A percentile compares a stretch with the other conserved stretches of the same genome.
These are phyloP conservation scores for Primulina eburnea DNA, from an alignment of 257 asterid genomes.

Conservation along the genomic window DNA sequence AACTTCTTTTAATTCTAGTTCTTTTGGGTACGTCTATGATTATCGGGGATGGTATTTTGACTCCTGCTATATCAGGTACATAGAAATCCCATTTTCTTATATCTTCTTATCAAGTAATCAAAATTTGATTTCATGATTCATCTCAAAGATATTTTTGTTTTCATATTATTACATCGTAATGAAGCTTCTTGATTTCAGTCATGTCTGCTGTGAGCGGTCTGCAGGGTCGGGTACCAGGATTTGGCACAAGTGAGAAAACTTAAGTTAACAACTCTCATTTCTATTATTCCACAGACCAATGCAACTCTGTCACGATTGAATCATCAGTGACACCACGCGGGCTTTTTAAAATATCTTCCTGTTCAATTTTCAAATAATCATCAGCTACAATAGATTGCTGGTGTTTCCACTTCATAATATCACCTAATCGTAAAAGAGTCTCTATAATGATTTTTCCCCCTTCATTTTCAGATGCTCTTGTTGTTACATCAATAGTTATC, in stretches of 20 bases:
- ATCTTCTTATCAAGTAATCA: background rate
- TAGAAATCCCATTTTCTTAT: slow-evolving; percentile 6
- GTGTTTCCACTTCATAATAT: slow-evolving; percentile 2
- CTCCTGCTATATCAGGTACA: slow-evolving; percentile 95
- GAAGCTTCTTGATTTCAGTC: slow-evolving; percentile 49
- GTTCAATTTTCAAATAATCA: background rate
- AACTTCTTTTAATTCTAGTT: slow-evolving; percentile 66
- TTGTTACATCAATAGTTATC: slow-evolving; percentile 71
- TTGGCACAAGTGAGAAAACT: slow-evolving; percentile 61
- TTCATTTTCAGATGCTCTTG: slow-evolving; percentile 72
- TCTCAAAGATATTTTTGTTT: background rate
- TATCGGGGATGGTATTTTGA: slow-evolving; percentile 90
- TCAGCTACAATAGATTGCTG: background rate
- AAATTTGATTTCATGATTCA: background rate
- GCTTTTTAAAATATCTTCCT: background rate
- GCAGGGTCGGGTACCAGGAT: slow-evolving; percentile 78
- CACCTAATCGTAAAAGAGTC: background rate
- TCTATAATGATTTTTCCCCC: slow-evolving; percentile 8
- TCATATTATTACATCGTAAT: slow-evolving; percentile 18
- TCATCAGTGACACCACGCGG: background rate
- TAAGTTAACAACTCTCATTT: background rate
- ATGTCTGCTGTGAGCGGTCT: slow-evolving; percentile 97
- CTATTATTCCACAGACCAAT: background rate
- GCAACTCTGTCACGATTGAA: background rate
- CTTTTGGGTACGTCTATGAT: slow-evolving; percentile 94